Percentiles rank a stretch among this genome's conserved stretches.
Conservation (phyloP, 75 land plant genomes). For the Pinus tabuliformis region DNA sequence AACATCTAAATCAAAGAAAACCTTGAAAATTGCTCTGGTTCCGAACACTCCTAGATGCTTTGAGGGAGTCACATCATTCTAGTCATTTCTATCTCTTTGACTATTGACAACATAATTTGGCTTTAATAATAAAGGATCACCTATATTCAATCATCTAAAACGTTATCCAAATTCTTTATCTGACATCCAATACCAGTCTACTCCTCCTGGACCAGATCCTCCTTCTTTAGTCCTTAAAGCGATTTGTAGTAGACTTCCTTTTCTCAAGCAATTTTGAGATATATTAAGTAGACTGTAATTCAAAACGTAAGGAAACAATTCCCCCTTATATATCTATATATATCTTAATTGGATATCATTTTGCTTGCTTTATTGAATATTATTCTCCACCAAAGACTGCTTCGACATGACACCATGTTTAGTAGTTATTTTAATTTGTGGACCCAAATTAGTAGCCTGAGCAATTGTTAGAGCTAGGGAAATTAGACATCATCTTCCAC, state of each 20-base stretch:
- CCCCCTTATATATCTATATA: no score
- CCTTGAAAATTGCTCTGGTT: no score
- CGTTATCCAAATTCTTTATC: slow-evolving; percentile 60
- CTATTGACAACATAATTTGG: slow-evolving; percentile 4
- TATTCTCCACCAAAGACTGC: slow-evolving; percentile 70
- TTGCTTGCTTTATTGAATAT: slow-evolving; percentile 78
- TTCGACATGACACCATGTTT: slow-evolving; percentile 31
- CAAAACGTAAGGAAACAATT: slow-evolving; percentile 34
- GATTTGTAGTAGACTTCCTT: slow-evolving; percentile 96
- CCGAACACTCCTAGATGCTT: slow-evolving; percentile 1
- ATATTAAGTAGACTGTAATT: slow-evolving; percentile 54
- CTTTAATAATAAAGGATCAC: slow-evolving; percentile 54
- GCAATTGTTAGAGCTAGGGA: no score
- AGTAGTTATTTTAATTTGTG: no score
- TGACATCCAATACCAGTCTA: slow-evolving; percentile 37
- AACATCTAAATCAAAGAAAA: no score
- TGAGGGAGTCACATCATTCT: slow-evolving; percentile 43
- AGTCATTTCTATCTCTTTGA: slow-evolving; percentile 12
- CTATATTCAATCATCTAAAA: slow-evolving; percentile 30
- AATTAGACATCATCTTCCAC: no score
- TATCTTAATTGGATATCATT: no score
- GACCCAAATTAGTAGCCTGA: no score
- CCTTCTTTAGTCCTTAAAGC: slow-evolving; percentile 34
- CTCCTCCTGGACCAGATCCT: slow-evolving; percentile 12
- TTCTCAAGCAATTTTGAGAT: slow-evolving; percentile 88